These are phyloP conservation scores for Thermomucor indicae-seudaticae DNA, from an alignment of 371 early-diverging fungal species.

Conservation along the genomic window DNA sequence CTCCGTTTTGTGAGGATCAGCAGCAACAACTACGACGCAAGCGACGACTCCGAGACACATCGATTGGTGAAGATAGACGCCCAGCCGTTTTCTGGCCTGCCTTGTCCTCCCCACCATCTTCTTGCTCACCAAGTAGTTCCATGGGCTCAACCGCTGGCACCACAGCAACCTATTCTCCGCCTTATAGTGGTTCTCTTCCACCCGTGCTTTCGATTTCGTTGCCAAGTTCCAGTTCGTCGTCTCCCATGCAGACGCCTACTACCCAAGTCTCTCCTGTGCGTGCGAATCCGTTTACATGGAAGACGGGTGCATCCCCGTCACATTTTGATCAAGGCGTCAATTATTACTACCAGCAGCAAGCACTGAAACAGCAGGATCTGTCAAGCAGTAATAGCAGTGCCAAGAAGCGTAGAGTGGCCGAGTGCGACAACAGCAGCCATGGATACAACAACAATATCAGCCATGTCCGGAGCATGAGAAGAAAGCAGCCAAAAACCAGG, in stretches of 20 bases:
- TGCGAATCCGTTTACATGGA: constrained; percentile 7
- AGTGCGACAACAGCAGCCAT: constrained; percentile 1
- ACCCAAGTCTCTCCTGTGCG: constrained; percentile 35
- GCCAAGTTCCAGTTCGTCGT: constrained; percentile 37
- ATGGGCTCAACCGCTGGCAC: constrained; percentile 3
- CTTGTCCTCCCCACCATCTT: constrained; percentile 1
- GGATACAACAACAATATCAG: constrained; percentile 16
- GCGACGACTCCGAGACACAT: constrained; percentile 4
- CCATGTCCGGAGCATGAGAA: constrained; percentile 15
- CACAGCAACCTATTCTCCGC: constrained; percentile 19
- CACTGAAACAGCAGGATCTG: constrained; percentile 1
- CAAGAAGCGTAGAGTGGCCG: constrained; percentile 3
- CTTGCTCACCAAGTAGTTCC: constrained; percentile 5
- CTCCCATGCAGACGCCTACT: constrained; percentile 42
- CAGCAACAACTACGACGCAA: constrained; percentile 3
- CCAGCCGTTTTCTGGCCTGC: neutral
- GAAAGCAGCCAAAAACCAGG: constrained; percentile 3
- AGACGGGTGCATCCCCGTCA: neutral
- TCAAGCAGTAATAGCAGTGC: neutral
- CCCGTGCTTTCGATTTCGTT: constrained; percentile 31
- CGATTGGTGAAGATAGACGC: neutral
- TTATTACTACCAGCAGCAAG: neutral
- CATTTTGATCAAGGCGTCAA: neutral
- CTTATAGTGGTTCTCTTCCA: constrained; percentile 5
- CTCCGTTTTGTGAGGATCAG: neutral